Base-by-base conservation (phyloP, 116 monocot genomes). In the Iris pallida region DNA sequence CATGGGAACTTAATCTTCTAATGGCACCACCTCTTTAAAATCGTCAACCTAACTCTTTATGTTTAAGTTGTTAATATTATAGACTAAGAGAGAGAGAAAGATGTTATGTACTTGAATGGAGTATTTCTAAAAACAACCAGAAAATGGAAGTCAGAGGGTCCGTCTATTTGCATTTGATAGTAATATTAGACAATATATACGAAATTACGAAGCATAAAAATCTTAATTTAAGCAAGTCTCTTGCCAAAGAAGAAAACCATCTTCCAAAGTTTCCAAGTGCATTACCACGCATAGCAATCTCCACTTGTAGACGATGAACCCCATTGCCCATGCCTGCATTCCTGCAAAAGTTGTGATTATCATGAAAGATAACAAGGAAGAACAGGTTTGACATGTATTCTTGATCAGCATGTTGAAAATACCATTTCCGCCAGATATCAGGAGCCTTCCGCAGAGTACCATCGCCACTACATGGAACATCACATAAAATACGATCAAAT, bases 401-500 rank as follows among this genome's bases (percentile, higher is more conserved):
- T 15, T 44, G 70, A 45, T 20, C 17, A 16, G 20, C 45, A 65
- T 47, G 5, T 1, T 9, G 49, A 60, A 7, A 6, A 55, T 79
- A 97, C 97, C 97, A 97, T 83, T 97, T 97, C 81, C 97, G 74
- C 97, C 97, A 97, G 55, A 97, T 90, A 90, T 97, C 92, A 73
- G 97, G 97, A 71, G 97, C 97, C 80, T 97, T 97, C 6, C 92
- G 77, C 8, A 97, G 71, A 51, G 97, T 92, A 4, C 97, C 97
- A 80, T 97, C 97, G 59, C 97, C 92, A 72, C 92, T 97, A 49
- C 97, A 97, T 16, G 97, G 97, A 54, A 97, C 97, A 85, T 97
- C 97, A 79, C 97, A 97, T 46, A 92, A 72, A 61, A 97, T 85
- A 79, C 97, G 92, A 80, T 97, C 96, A 81, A 92, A 92, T 57